Evolutionary conservation across 2,329 filamentous ascomycete species (phyloP), one percentile per base, ranked within the genome.

Genomic region (Colletotrichum acutatum): DNA sequence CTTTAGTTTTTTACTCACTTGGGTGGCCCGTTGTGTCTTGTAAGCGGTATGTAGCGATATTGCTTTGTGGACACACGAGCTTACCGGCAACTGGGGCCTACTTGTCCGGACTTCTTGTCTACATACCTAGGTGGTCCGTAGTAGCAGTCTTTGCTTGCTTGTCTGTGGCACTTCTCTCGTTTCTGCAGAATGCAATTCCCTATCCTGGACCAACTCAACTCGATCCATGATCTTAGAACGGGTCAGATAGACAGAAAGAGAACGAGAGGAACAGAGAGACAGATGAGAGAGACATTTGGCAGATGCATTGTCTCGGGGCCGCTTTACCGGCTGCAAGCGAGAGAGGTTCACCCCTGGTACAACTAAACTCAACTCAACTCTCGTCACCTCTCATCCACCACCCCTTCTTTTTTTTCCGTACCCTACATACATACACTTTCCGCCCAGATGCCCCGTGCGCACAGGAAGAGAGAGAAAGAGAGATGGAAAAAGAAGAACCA

Each of bases 161-260:
- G 9, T 16, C 46, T 63, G 60, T 34, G 32, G 34, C 37, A 64
- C 67, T 42, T 5, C 28, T 66, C 37, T 53, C 34, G 16, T 42
- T 42, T 42, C 37, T 42, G 37, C 37, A 42, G 49, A 11, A 63
- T 63, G 60, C 46, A 65, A 56, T 68, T 34, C 58, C 49, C 30
- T 24, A 59, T 70, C 53, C 67, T 53, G 42, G 67, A 24, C 61
- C 61, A 66, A 59, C 37, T 59, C 53, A 70, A 66, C 67, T 66
- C 61, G 42, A 70, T 70, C 42, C 67, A 19, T 69, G 53, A 30
- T 65, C 26, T 65, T 34, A 30, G 59, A 30, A 37, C 34, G 16
- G 37, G 37, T 42, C 14, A 19, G 37, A 42, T 42, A 42, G 37
- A 42, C 37, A 19, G 5, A 42, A 3, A 42, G 37, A 42, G 37